Evolutionary conservation across 768 basidiomycete species (phyloP).

Genomic region (Clathrus columnatus): DNA sequence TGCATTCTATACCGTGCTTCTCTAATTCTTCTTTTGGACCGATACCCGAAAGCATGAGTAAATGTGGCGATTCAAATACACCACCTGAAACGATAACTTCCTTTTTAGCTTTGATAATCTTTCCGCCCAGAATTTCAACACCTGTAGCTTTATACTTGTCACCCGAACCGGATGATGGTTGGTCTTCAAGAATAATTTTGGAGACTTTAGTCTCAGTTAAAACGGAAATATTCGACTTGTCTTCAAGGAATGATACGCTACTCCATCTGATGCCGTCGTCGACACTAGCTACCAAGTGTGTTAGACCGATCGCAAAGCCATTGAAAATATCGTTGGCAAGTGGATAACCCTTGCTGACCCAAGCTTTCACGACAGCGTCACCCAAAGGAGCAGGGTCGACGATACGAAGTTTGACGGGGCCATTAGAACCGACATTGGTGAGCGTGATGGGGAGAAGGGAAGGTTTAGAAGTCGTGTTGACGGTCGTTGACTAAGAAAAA

Average conservation of each 20-base stretch:
- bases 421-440: neutral
- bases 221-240: neutral
- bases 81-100: neutral
- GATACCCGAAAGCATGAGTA: constrained; percentile 31
- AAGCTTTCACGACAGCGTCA: neutral
- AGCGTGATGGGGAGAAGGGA: neutral
- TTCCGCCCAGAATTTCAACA: neutral
- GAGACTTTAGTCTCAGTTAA: neutral
- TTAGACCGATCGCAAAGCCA: neutral
- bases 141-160: neutral
- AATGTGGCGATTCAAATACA: neutral
- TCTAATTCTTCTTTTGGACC: constrained; percentile 20
- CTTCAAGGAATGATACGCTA: neutral
- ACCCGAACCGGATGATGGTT: neutral
- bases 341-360: neutral
- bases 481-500: neutral
- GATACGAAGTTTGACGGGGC: neutral
- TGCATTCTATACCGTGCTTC: neutral
- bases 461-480: neutral
- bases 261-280: neutral
- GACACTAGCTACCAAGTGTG: neutral
- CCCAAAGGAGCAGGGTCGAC: neutral
- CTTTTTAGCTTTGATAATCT: neutral
- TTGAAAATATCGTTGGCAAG: neutral
- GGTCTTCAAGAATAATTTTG: neutral